phyloP scores from a whole-genome alignment of 2,329 filamentous ascomycete species.

The Trichoderma sp. region DNA sequence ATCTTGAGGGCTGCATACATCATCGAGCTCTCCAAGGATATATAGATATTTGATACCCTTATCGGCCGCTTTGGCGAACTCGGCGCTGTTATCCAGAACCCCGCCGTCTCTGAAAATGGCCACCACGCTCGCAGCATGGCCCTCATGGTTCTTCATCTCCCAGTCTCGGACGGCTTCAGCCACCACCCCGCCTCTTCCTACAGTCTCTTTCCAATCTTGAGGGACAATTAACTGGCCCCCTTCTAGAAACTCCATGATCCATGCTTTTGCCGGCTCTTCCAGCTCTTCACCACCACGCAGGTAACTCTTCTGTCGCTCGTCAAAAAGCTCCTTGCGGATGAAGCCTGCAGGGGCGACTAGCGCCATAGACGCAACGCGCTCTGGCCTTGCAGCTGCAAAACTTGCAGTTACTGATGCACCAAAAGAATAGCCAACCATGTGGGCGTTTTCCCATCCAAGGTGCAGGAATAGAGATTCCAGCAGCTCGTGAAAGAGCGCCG shows the following conservation, averaged over 20 bases:
- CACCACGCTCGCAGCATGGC: conserved; percentile 3
- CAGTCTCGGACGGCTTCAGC: conserved; percentile 20
- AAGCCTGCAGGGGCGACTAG: conserved; percentile 13
- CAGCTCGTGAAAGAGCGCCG: not conserved
- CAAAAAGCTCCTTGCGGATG: not conserved
- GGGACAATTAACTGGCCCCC: conserved; percentile 2
- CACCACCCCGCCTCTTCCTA: conserved; percentile 11
- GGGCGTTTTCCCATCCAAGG: not conserved
- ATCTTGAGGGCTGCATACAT: not conserved
- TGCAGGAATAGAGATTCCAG: conserved; percentile 1
- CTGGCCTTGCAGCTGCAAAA: conserved; percentile 5
- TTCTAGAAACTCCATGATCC: not conserved
- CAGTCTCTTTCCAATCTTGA: conserved; percentile 7
- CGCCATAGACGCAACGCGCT: conserved; percentile 5
- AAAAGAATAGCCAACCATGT: conserved; percentile 9
- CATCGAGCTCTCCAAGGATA: conserved; percentile 14
- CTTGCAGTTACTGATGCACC: not conserved
- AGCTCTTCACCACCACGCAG: conserved; percentile 5
- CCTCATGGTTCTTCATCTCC: conserved; percentile 8
- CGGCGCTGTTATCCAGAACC: not conserved
- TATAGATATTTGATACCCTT: not conserved
- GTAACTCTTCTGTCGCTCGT: not conserved
- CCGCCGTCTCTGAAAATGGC: conserved; percentile 19
- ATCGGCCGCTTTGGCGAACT: conserved; percentile 2
- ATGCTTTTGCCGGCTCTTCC: conserved; percentile 1